phyloP scores from a whole-genome alignment of 371 early-diverging fungal species.

The Apophysomyces ossiformis region DNA sequence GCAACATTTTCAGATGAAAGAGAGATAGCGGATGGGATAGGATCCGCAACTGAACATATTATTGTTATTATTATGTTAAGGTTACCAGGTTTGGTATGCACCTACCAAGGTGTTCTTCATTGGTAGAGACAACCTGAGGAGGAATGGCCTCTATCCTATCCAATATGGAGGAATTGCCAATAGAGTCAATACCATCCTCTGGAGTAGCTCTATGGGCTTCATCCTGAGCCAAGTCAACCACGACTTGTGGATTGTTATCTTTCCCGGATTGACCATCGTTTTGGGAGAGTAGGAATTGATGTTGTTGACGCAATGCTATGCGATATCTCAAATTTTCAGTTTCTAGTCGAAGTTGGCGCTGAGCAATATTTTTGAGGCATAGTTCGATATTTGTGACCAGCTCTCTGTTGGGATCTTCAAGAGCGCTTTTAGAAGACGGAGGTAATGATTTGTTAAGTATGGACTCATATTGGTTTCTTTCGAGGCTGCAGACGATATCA shows the following conservation, averaged over 20 bases:
- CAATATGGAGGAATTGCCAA: constrained; percentile 22
- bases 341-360: constrained; percentile 44
- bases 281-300: constrained; percentile 31
- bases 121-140: constrained; percentile 18
- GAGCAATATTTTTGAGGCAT: constrained; percentile 41
- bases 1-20: constrained; percentile 14
- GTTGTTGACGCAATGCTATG: constrained; percentile 47
- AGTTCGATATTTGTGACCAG: constrained; percentile 27
- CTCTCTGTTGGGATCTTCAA: constrained; percentile 23
- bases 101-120: constrained; percentile 19
- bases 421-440: constrained; percentile 1
- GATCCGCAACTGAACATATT: neutral
- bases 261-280: neutral
- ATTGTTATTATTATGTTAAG: too few species aligned
- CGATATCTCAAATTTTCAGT: constrained; percentile 44
- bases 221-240: neutral
- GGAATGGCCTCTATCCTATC: constrained; percentile 23
- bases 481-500: constrained; percentile 30
- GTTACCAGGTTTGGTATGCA: neutral
- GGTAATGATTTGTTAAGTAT: constrained; percentile 20
- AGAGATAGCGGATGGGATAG: constrained; percentile 20
- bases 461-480: constrained; percentile 35
- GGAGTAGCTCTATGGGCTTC: constrained; percentile 21
- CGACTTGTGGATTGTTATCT: constrained; percentile 5
- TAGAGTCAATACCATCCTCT: constrained; percentile 29